phyloP scores from a whole-genome alignment of 306 rosid genomes.

The Styphnolobium japonicum region DNA sequence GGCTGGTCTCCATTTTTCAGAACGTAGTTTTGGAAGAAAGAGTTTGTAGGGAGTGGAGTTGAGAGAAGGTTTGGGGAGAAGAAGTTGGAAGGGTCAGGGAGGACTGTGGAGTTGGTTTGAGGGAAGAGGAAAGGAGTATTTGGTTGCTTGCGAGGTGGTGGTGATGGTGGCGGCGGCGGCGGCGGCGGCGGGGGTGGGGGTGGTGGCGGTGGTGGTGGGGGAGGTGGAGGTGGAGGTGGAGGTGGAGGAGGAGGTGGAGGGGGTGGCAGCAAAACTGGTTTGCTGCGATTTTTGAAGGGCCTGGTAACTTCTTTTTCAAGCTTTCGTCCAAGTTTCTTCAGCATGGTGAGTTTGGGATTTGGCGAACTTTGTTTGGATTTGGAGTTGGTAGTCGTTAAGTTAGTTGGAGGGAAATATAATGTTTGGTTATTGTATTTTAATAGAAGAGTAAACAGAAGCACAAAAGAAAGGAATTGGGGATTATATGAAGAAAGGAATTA shows the following conservation, averaged over 20 bases:
- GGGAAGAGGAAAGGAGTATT: constrained; percentile 62
- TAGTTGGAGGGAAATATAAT: constrained; percentile 13
- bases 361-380: background rate
- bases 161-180: background rate
- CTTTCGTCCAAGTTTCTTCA: constrained; percentile 35
- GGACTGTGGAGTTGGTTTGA: constrained; percentile 45
- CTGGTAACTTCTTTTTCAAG: background rate
- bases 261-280: too few species aligned
- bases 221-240: background rate
- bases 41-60: constrained; percentile 76
- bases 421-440: background rate
- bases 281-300: background rate
- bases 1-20: constrained; percentile 68
- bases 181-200: background rate
- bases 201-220: background rate
- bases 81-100: constrained; percentile 74
- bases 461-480: constrained; percentile 10
- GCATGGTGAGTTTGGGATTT: constrained; percentile 30
- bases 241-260: background rate
- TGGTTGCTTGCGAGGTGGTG: constrained; percentile 7
- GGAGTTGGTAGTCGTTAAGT: background rate
- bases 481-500: constrained; percentile 30
- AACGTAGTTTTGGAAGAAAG: constrained; percentile 81
- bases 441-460: background rate
- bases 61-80: constrained; percentile 64